These are phyloP conservation scores for Antrodiella citrinella DNA, from an alignment of 768 basidiomycete genomes.

Conservation along the genomic window DNA sequence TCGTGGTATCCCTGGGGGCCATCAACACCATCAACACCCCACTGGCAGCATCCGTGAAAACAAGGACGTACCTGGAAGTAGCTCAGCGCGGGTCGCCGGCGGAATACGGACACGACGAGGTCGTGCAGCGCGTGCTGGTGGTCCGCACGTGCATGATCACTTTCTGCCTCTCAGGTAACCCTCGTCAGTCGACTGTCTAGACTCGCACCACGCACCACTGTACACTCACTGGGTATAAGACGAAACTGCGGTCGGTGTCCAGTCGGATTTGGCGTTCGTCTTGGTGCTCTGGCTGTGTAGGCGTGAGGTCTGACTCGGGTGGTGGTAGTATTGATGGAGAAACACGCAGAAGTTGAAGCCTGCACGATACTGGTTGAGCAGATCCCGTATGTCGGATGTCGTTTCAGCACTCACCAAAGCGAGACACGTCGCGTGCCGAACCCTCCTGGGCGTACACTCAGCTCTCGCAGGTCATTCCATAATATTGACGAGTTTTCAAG, in stretches of 20 bases:
- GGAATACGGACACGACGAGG: constrained; percentile 69
- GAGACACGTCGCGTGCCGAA: neutral
- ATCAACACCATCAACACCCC: no score
- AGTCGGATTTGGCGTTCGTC: constrained; percentile 86
- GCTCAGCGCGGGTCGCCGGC: constrained; percentile 59
- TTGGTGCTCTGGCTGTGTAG: constrained; percentile 35
- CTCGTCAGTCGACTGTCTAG: no score
- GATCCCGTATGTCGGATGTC: no score
- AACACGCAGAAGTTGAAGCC: no score
- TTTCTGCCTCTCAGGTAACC: constrained; percentile 3
- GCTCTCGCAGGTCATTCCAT: neutral
- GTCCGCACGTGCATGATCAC: constrained; percentile 31
- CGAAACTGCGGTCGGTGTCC: constrained; percentile 90
- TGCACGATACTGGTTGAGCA: no score
- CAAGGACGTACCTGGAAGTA: constrained; percentile 67
- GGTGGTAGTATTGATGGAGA: no score
- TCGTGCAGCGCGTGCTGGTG: constrained; percentile 62
- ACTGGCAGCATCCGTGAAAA: no score
- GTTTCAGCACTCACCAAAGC: neutral
- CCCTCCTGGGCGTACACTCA: neutral
- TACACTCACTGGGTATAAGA: constrained; percentile 85
- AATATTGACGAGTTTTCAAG: no score
- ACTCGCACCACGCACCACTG: no score
- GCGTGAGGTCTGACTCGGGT: no score
- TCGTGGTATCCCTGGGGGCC: constrained; percentile 87